Conservation (phyloP, 306 rosid genomes). For the Fagus sylvatica region DNA sequence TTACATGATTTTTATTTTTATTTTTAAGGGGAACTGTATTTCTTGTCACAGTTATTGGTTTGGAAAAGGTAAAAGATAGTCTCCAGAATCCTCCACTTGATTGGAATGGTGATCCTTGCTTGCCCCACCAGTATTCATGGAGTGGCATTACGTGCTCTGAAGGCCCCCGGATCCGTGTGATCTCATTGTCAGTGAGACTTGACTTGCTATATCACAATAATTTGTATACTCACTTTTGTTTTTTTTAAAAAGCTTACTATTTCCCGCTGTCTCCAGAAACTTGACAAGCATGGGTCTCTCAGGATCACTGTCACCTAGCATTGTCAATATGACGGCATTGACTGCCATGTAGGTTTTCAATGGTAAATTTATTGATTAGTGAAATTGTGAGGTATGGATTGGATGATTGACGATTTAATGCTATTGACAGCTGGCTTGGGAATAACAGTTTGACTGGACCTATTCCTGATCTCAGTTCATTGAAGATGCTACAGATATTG, state of each 20-base stretch:
- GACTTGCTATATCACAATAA: slow-evolving; percentile 10
- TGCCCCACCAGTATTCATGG: slow-evolving; percentile 77
- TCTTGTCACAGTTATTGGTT: slow-evolving; percentile 61
- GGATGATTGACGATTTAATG: slow-evolving; percentile 24
- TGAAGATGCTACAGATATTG: slow-evolving; percentile 66
- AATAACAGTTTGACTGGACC: slow-evolving; percentile 75
- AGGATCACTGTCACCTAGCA: slow-evolving; percentile 67
- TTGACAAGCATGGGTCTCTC: slow-evolving; percentile 80
- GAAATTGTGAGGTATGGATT: slow-evolving; percentile 2
- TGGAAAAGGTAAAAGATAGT: slow-evolving; percentile 48
- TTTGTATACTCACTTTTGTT: slow-evolving; percentile 18
- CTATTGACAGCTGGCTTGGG: slow-evolving; percentile 75
- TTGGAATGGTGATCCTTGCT: slow-evolving; percentile 95
- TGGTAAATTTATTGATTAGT: background rate
- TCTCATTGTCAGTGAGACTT: slow-evolving; percentile 64
- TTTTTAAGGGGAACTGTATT: slow-evolving; percentile 12
- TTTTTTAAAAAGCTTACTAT: slow-evolving; percentile 32
- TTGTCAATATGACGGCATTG: slow-evolving; percentile 88
- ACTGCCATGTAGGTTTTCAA: slow-evolving; percentile 59
- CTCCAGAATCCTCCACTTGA: slow-evolving; percentile 65
- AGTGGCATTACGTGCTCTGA: slow-evolving; percentile 81
- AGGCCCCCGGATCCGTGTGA: slow-evolving; percentile 66
- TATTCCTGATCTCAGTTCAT: slow-evolving; percentile 74
- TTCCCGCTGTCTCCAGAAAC: slow-evolving; percentile 60
- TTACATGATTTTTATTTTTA: background rate